Evolutionary conservation across 1,284 basidiomycete genomes (phyloP).

Genomic region (Mycena sp.): DNA sequence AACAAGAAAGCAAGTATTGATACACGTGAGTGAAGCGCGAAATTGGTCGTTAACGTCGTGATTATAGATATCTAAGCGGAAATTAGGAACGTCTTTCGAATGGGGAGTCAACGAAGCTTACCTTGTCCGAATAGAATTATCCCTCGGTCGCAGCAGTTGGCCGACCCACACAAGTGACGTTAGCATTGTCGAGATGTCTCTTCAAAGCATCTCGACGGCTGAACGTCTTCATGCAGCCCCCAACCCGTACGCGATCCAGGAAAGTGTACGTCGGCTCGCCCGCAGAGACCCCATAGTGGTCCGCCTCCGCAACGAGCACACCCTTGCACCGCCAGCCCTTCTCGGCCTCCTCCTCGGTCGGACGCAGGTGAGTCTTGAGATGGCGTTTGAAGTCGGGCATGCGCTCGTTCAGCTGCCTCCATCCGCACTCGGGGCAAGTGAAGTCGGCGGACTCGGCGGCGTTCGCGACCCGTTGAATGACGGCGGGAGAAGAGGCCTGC

Average conservation of each 20-base stretch:
- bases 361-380: slow-evolving; percentile 56
- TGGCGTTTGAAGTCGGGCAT: slow-evolving; percentile 64
- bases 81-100: neutral
- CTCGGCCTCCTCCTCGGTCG: slow-evolving; percentile 35
- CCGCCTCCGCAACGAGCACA: slow-evolving; percentile 47
- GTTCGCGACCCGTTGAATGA: slow-evolving; percentile 31
- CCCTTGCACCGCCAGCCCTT: slow-evolving; percentile 52
- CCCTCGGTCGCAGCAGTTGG: slow-evolving; percentile 26
- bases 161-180: slow-evolving; percentile 49
- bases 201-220: slow-evolving; percentile 65
- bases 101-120: neutral
- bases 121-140: slow-evolving; percentile 13
- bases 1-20: slow-evolving; percentile 14
- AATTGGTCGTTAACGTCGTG: no score
- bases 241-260: slow-evolving; percentile 50
- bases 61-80: neutral
- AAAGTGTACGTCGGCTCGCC: slow-evolving; percentile 42
- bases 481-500: slow-evolving; percentile 38
- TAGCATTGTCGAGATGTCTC: slow-evolving; percentile 59
- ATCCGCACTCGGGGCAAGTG: slow-evolving; percentile 44
- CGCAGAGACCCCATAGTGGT: slow-evolving; percentile 37
- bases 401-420: slow-evolving; percentile 50
- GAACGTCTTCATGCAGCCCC: slow-evolving; percentile 61
- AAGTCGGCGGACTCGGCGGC: slow-evolving; percentile 34
- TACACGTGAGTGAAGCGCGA: no score